These are phyloP conservation scores for Tarenaya hassleriana DNA, from an alignment of 345 rosid species.

Conservation along the genomic window DNA sequence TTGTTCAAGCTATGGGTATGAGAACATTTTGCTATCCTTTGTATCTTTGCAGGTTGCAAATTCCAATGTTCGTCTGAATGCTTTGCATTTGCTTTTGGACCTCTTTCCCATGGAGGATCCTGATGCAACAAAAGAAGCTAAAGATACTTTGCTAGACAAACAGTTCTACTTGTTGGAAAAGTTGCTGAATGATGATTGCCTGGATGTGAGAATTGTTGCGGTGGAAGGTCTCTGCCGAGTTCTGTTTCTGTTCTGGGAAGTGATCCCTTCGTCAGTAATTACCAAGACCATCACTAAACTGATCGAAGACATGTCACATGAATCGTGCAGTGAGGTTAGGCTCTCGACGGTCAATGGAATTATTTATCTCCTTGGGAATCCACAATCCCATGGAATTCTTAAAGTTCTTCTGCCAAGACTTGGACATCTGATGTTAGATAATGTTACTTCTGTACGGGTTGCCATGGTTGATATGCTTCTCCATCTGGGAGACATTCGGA, in stretches of 20 bases:
- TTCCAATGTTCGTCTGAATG: constrained; percentile 85
- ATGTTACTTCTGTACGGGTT: constrained; percentile 47
- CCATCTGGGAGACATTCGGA: constrained; percentile 50
- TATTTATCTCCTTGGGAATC: constrained; percentile 81
- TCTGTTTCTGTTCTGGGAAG: constrained; percentile 90
- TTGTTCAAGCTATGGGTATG: not conserved
- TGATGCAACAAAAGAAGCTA: constrained; percentile 76
- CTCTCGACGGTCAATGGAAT: constrained; percentile 77
- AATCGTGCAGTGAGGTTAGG: constrained; percentile 71
- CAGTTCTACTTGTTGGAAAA: constrained; percentile 84
- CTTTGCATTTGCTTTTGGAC: constrained; percentile 81
- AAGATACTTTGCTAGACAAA: constrained; percentile 69
- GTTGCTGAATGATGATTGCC: constrained; percentile 75
- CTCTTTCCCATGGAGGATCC: constrained; percentile 94
- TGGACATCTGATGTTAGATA: constrained; percentile 65
- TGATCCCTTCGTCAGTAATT: constrained; percentile 73
- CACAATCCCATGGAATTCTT: constrained; percentile 80
- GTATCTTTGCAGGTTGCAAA: constrained; percentile 72
- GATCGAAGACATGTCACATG: constrained; percentile 65
- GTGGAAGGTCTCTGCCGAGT: constrained; percentile 92
- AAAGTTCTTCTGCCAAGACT: constrained; percentile 81
- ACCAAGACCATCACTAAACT: constrained; percentile 61
- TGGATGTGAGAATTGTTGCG: constrained; percentile 81
- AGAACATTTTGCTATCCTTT: constrained; percentile 13
- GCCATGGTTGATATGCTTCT: constrained; percentile 79